These are phyloP conservation scores for Colletotrichum sp. DNA, from an alignment of 2,329 filamentous ascomycete species.

Conservation along the genomic window DNA sequence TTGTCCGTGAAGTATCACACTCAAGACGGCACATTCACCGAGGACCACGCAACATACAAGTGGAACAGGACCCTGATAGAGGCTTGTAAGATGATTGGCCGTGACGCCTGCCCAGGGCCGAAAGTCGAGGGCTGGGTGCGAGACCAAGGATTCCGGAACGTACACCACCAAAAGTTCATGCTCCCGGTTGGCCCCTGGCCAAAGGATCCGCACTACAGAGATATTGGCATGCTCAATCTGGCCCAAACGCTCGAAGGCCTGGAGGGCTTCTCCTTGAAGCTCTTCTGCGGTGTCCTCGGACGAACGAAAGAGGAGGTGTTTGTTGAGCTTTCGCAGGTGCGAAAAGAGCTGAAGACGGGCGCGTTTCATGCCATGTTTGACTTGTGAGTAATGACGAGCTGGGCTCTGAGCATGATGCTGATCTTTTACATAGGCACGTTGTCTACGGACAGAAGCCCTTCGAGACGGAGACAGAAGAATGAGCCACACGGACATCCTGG, in stretches of 20 bases:
- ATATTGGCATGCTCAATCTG: constrained; percentile 7
- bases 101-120: constrained; percentile 32
- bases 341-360: neutral
- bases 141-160: constrained; percentile 35
- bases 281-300: neutral
- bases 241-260: neutral
- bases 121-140: constrained; percentile 23
- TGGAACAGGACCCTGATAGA: constrained; percentile 9
- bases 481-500: neutral
- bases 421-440: neutral
- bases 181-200: constrained; percentile 40
- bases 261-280: neutral
- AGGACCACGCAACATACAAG: neutral
- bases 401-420: neutral
- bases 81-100: constrained; percentile 29
- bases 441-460: neutral
- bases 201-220: constrained; percentile 42
- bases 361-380: neutral
- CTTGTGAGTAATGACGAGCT: neutral
- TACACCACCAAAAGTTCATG: constrained; percentile 29
- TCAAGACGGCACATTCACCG: neutral
- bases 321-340: neutral
- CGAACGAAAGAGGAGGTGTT: neutral
- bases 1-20: neutral
- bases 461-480: neutral